Evolutionary conservation across 495 filamentous ascomycete genomes (phyloP).

Genomic region (Cairneyella variabilis): DNA sequence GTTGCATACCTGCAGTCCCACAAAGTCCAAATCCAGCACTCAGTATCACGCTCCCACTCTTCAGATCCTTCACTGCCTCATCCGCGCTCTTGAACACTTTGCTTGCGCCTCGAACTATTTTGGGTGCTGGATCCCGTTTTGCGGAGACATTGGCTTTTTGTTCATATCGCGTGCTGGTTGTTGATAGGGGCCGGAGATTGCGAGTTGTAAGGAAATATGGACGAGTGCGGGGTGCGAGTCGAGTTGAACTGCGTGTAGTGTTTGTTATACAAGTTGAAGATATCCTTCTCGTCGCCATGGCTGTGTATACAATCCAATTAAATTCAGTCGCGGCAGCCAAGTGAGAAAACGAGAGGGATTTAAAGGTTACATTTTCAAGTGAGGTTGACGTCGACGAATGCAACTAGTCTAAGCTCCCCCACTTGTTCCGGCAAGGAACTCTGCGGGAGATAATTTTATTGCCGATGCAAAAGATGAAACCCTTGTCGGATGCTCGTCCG

Average conservation of each 20-base stretch:
- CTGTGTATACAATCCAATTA: too few relatives aligned
- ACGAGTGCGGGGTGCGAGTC: neutral
- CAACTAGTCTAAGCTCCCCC: neutral
- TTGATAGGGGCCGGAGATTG: slow-evolving; percentile 1
- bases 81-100: slow-evolving; percentile 55
- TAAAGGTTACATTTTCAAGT: neutral
- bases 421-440: too few relatives aligned
- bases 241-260: neutral
- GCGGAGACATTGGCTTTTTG: slow-evolving; percentile 17
- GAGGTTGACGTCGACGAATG: neutral
- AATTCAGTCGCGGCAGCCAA: too few relatives aligned
- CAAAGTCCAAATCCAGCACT: slow-evolving; percentile 61
- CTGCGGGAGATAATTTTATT: neutral
- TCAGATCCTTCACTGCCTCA: slow-evolving; percentile 56
- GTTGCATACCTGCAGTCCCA: slow-evolving; percentile 49
- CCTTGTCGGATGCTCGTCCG: too few relatives aligned
- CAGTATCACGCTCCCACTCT: slow-evolving; percentile 53
- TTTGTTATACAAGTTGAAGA: slow-evolving; percentile 7
- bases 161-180: slow-evolving; percentile 9
- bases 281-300: slow-evolving; percentile 17
- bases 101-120: slow-evolving; percentile 35
- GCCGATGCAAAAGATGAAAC: too few relatives aligned
- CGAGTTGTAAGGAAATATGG: slow-evolving; percentile 3
- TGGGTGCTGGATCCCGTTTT: slow-evolving; percentile 26
- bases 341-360: neutral